Percentiles rank a stretch among this genome's conserved stretches.
These are phyloP conservation scores for Ceratobasidium sp. DNA, from an alignment of 1,284 basidiomycete species.

Conservation along the genomic window DNA sequence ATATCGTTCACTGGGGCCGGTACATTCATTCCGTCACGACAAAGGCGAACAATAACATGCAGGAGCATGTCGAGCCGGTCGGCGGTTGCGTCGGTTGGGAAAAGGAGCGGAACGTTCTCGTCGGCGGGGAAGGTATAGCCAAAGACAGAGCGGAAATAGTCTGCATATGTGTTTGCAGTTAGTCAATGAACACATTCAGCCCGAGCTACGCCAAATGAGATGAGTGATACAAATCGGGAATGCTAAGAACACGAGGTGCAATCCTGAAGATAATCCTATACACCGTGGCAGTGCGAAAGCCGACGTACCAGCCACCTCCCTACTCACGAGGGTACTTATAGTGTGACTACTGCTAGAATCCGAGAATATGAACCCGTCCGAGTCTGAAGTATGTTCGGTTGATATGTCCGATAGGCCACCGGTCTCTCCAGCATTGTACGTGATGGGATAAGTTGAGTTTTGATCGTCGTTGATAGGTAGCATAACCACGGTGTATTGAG, in stretches of 20 bases:
- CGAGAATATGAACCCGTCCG: constrained; percentile 4
- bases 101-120: constrained; percentile 34
- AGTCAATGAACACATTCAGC: background rate
- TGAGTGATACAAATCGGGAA: too few relatives aligned
- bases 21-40: constrained; percentile 17
- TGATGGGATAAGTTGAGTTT: background rate
- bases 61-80: constrained; percentile 11
- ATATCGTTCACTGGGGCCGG: background rate
- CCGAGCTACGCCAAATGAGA: too few relatives aligned
- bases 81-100: constrained; percentile 7
- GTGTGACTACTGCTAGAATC: constrained; percentile 6
- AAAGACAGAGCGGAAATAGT: constrained; percentile 16
- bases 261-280: too few relatives aligned
- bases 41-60: constrained; percentile 10
- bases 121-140: constrained; percentile 17
- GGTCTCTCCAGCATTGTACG: background rate
- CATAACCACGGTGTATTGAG: background rate
- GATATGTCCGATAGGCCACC: background rate
- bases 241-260: too few relatives aligned
- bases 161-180: background rate
- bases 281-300: too few relatives aligned
- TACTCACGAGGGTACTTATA: constrained; percentile 6
- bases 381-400: background rate
- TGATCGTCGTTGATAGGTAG: background rate
- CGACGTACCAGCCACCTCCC: background rate